A percentile compares a stretch with the other conserved stretches of the same genome.
These are phyloP conservation scores for Mycena capillaripes DNA, from an alignment of 768 basidiomycete genomes.

Conservation along the genomic window DNA sequence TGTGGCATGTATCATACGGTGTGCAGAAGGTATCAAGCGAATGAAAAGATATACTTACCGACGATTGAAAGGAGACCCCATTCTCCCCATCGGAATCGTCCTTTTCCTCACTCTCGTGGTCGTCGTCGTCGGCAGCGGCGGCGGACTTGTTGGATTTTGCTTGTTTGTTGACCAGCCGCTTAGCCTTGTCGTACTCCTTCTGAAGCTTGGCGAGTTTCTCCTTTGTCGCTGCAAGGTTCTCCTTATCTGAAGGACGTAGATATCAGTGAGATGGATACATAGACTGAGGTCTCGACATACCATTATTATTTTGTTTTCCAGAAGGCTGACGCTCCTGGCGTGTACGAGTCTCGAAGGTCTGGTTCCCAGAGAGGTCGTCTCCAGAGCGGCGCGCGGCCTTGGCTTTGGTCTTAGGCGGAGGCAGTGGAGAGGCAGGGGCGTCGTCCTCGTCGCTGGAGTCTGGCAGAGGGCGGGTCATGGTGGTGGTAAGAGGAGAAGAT, in stretches of 20 bases:
- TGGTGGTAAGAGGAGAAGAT: neutral
- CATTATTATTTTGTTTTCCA: neutral
- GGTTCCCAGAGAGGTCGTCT: constrained; percentile 10
- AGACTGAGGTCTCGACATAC: neutral
- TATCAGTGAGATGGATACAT: neutral
- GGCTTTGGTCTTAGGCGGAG: neutral
- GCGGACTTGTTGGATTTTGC: neutral
- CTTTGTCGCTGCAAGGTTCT: neutral
- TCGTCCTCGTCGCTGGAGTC: neutral
- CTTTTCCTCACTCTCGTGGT: neutral
- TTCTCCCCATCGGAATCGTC: neutral
- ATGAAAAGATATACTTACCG: neutral
- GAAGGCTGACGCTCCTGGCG: neutral
- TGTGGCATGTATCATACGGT: neutral
- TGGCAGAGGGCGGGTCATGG: neutral
- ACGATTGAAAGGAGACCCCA: neutral
- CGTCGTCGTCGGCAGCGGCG: neutral
- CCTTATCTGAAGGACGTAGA: neutral
- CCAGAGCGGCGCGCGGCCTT: neutral
- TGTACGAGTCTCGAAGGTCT: neutral
- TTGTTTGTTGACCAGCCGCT: neutral
- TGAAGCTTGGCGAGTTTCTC: neutral
- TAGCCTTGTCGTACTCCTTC: neutral
- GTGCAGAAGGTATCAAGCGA: too few relatives aligned
- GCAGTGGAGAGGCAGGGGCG: too few relatives aligned